Base-by-base conservation (phyloP, 768 basidiomycete genomes). In the Paxillus involutus region DNA sequence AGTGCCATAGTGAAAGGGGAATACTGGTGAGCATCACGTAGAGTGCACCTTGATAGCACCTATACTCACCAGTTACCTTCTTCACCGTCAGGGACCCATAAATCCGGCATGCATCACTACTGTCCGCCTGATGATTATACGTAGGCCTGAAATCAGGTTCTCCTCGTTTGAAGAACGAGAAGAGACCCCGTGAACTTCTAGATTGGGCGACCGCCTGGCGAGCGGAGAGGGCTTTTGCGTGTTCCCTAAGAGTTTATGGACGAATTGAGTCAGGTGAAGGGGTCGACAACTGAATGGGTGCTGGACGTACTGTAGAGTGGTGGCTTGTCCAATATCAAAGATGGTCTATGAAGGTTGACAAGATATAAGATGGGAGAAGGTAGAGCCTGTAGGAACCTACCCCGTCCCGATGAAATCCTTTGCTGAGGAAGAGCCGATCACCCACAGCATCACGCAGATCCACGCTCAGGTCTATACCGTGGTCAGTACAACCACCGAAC, bases 361-460 rank as follows among this genome's bases (percentile, higher is more conserved):
- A 51, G 58, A 44, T 13, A 9, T 5, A 13, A 42, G 8, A 46
- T 6, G 24, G 21, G 40, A 33, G 24, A 17, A 40, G 13, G 19
- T 14, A 46, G 13, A 2, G 13, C 35, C 13, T 13, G 13, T 35
- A 45, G 19, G 33, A 50, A 75, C 81, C 56, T 65, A 91, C 90
- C 37, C 94, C 93, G 63, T 99, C 95, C 51, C 93, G 84, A 52
- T 78, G 83, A 65, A 98, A 84, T 24, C 83, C 84, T 56, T 82
- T 78, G 62, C 84, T 94, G 54, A 98, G 80, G 67, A 87, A 89
- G 32, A 99, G 65, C 40, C 96, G 78, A 68, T 99, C 96, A 3
- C 96, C 96, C n/a, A 97, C 80, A 0, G 89, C 90, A 68, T 99
- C 96, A 53, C 94, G 78, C 56, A 99, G 68, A 67, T 98, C 96